Percentiles rank a stretch among this genome's conserved stretches.
These are phyloP conservation scores for Fusarium austroafricanum DNA, from an alignment of 2,329 filamentous ascomycete species.

Conservation along the genomic window DNA sequence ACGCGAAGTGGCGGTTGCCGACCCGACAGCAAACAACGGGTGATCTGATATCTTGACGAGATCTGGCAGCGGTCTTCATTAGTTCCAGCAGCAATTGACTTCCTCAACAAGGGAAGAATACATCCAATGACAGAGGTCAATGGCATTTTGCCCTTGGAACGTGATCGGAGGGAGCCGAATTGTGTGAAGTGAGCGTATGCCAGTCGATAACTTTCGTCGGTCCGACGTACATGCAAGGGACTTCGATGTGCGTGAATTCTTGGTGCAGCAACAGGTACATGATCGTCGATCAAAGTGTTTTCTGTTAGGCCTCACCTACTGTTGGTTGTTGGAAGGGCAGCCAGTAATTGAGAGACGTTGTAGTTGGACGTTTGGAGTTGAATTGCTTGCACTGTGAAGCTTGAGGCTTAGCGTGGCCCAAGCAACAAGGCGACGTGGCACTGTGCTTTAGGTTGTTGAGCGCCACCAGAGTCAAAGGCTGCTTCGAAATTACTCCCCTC, in stretches of 20 bases:
- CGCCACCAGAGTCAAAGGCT: not conserved
- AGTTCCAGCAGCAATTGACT: conserved; percentile 6
- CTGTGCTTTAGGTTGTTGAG: conserved; percentile 14
- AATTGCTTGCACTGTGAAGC: conserved; percentile 25
- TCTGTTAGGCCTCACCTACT: conserved; percentile 22
- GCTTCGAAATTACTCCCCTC: not conserved
- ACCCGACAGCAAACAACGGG: conserved; percentile 19
- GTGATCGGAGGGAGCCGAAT: conserved; percentile 24
- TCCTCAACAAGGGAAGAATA: not conserved
- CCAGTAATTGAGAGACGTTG: not conserved
- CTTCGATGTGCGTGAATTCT: not conserved
- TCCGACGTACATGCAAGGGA: conserved; percentile 13
- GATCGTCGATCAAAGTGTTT: conserved; percentile 9
- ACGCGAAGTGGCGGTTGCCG: conserved; percentile 18
- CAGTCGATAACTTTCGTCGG: conserved; percentile 25
- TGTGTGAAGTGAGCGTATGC: not conserved
- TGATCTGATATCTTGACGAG: conserved; percentile 5
- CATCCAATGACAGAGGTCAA: not conserved
- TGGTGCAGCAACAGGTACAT: conserved; percentile 6
- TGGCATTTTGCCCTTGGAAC: not conserved
- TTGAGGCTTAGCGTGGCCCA: conserved; percentile 6
- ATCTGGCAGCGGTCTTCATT: not conserved
- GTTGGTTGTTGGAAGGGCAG: not conserved
- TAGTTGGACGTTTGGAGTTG: not conserved
- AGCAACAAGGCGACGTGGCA: conserved; percentile 21